Percentiles rank a stretch among this genome's conserved stretches.
phyloP scores from a whole-genome alignment of 1,284 basidiomycete species.

The Acaromyces ingoldii region DNA sequence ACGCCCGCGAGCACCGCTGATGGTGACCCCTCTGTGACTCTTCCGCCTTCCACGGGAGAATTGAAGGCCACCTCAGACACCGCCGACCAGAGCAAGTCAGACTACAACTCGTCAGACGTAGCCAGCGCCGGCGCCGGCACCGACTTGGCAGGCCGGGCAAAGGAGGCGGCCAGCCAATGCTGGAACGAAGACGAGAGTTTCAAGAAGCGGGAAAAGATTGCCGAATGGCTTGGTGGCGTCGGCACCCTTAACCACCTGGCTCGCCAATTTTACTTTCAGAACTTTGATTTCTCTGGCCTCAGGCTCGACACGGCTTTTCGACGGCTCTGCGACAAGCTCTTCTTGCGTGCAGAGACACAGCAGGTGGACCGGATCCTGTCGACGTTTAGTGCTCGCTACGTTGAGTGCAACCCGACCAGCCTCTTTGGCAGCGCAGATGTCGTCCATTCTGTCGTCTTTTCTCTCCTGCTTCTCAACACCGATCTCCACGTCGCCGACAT shows the following conservation, averaged over 20 bases:
- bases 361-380: slow-evolving; percentile 94
- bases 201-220: slow-evolving; percentile 80
- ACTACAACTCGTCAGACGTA: background rate
- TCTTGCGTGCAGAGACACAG: slow-evolving; percentile 91
- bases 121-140: background rate
- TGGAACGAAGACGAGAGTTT: slow-evolving; percentile 84
- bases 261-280: slow-evolving; percentile 73
- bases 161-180: slow-evolving; percentile 68
- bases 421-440: slow-evolving; percentile 77
- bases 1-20: too few relatives aligned
- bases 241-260: slow-evolving; percentile 69
- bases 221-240: slow-evolving; percentile 85
- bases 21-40: too few relatives aligned
- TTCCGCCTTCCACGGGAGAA: too few relatives aligned
- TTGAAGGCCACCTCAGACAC: slow-evolving; percentile 18
- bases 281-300: slow-evolving; percentile 78
- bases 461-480: slow-evolving; percentile 88
- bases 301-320: slow-evolving; percentile 86
- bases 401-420: slow-evolving; percentile 77
- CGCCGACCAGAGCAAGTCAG: background rate
- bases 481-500: slow-evolving; percentile 94
- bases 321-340: slow-evolving; percentile 81
- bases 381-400: slow-evolving; percentile 81
- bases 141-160: background rate
- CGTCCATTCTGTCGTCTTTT: slow-evolving; percentile 88